Evolutionary conservation across 306 rosid species (phyloP).

Genomic region (Begonia fuchsioides): DNA sequence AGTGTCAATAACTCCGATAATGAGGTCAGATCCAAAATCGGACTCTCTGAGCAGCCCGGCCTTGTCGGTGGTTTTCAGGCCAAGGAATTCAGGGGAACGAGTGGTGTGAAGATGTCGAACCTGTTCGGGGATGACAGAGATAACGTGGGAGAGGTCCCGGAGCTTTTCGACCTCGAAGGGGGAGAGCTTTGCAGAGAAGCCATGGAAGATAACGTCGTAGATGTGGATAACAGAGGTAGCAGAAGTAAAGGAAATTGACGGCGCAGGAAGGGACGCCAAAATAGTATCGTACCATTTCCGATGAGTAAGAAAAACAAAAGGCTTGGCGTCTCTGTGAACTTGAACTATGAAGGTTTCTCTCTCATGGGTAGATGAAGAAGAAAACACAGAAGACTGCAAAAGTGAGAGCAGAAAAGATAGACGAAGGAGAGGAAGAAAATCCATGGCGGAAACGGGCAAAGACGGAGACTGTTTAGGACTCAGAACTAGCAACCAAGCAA

Average conservation of each 20-base stretch:
- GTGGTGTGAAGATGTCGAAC: slow-evolving; percentile 48
- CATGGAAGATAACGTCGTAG: slow-evolving; percentile 50
- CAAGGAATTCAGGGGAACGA: slow-evolving; percentile 66
- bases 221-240: slow-evolving; percentile 25
- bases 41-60: slow-evolving; percentile 56
- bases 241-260: not conserved
- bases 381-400: slow-evolving; percentile 1
- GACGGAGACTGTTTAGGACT: not conserved
- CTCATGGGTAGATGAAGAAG: not conserved
- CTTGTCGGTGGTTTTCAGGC: slow-evolving; percentile 29
- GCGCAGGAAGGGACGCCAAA: slow-evolving; percentile 18
- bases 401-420: not conserved
- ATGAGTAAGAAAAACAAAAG: slow-evolving; percentile 55
- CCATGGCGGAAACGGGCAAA: not conserved
- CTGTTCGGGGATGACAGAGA: slow-evolving; percentile 47
- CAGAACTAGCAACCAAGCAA: not conserved
- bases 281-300: slow-evolving; percentile 49
- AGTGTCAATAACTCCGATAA: slow-evolving; percentile 65
- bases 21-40: slow-evolving; percentile 68
- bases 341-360: slow-evolving; percentile 42
- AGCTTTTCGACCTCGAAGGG: slow-evolving; percentile 25
- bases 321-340: slow-evolving; percentile 41
- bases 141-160: slow-evolving; percentile 23
- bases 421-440: not conserved
- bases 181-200: slow-evolving; percentile 52